Percentiles rank a stretch among this genome's conserved stretches.
These are phyloP conservation scores for Globisporangium abappressorium DNA, from an alignment of 352 stramenopile genomes.

Conservation along the genomic window DNA sequence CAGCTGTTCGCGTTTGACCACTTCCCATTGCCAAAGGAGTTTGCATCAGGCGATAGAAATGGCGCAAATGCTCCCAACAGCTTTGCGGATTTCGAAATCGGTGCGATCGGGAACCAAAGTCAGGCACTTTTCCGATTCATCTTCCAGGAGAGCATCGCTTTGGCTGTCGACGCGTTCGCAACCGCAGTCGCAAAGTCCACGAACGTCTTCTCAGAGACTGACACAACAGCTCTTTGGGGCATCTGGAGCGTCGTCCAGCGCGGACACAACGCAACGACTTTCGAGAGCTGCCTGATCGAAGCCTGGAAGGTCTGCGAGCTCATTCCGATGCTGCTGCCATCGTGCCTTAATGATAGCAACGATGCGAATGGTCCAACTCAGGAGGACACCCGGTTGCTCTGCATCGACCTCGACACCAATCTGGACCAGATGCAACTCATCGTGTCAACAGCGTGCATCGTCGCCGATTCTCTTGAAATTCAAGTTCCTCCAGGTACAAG, in stretches of 20 bases:
- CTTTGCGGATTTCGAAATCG: constrained; percentile 16
- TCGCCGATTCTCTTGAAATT: constrained; percentile 26
- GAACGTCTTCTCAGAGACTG: background rate
- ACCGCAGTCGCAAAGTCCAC: background rate
- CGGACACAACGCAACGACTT: constrained; percentile 14
- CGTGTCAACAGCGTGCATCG: constrained; percentile 27
- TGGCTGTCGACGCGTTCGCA: constrained; percentile 6
- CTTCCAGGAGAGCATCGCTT: constrained; percentile 7
- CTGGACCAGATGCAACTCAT: constrained; percentile 26
- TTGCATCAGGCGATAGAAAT: background rate
- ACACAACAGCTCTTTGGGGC: constrained; percentile 6
- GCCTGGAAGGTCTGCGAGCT: constrained; percentile 25
- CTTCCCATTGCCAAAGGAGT: constrained; percentile 5
- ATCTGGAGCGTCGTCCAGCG: constrained; percentile 23
- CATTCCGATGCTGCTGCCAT: constrained; percentile 5
- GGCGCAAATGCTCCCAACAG: background rate
- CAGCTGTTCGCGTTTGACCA: constrained; percentile 23
- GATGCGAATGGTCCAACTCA: background rate
- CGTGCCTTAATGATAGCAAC: background rate
- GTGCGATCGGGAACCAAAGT: background rate
- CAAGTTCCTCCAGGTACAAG: constrained; percentile 24
- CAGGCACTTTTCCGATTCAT: constrained; percentile 3
- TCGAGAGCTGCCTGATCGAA: constrained; percentile 18
- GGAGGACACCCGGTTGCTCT: background rate
- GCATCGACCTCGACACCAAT: constrained; percentile 17